Base-by-base conservation (phyloP, 139 green algal genomes). In the Volvox africanus region DNA sequence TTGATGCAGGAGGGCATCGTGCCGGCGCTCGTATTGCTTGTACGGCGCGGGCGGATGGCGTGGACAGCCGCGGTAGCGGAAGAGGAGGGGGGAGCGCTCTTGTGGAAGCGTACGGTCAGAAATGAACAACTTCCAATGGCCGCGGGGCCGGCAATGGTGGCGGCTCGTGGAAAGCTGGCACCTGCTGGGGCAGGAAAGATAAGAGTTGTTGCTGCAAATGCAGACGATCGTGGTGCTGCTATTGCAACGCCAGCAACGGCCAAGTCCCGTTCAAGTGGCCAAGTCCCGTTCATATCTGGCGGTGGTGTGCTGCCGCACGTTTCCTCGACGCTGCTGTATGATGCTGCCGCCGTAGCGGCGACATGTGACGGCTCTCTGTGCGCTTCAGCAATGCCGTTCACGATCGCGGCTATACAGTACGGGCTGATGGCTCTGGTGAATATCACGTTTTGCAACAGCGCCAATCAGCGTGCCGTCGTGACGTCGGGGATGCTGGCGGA, bases 381-480 rank as follows among this genome's bases (percentile, higher is more conserved):
- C 16, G 44, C 24, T 36, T 61, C 79, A 6, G 61, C 13, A 11
- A 65, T 89, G 67, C 84, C 84, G 68, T 89, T 81, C 84, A 26
- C 26, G 12, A 21, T 88, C 2, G 33, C 65, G 0, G 67, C 83
- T 0, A 2, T 67, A 32, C 65, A 89, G 84, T 89, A 89, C 84
- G 68, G 26, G 14, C 24, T 89, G 28, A 89, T 89, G 84, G 84
- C 84, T n/a, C 84, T 89, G 68, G 84, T 89, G 13, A 89, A 89
- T n/a, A 32, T 71, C 26, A 89, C 84, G 24, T 89, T 35, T 30
- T 65, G 80, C 26, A 61, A 89, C 84, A 32, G 14, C 16, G 65
- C 26, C 1, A 69, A 80, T 26, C 84, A 89, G 84, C 68, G 84
- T 3, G 36, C 36, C 6, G 84, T 28, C 16, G 84, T 65, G 14